These are phyloP conservation scores for Calonectria honghensis DNA, from an alignment of 2,329 filamentous ascomycete genomes.

Conservation along the genomic window DNA sequence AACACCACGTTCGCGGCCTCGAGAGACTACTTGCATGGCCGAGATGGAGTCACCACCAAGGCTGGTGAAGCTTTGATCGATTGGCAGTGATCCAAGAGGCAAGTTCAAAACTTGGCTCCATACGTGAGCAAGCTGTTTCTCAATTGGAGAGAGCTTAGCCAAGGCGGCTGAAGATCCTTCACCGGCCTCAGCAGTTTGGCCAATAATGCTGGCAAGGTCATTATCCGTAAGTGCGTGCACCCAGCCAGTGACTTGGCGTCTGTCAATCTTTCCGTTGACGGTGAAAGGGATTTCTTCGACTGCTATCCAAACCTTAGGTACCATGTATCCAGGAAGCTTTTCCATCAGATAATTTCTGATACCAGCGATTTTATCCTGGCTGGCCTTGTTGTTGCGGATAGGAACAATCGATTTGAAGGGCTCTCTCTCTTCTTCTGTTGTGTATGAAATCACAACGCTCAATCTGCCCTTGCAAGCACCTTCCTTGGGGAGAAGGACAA, in stretches of 20 bases:
- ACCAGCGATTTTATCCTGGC: slow-evolving; percentile 35
- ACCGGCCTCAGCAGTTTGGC: neutral
- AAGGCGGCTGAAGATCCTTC: slow-evolving; percentile 2
- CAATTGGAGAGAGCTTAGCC: slow-evolving; percentile 8
- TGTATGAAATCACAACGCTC: slow-evolving; percentile 29
- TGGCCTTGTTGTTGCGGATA: slow-evolving; percentile 24
- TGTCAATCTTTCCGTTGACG: slow-evolving; percentile 31
- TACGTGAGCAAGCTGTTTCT: slow-evolving; percentile 55
- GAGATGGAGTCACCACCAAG: slow-evolving; percentile 69
- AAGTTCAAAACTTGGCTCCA: slow-evolving; percentile 62
- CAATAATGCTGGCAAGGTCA: slow-evolving; percentile 7
- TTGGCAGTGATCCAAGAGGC: slow-evolving; percentile 58
- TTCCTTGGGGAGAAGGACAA: slow-evolving; percentile 28
- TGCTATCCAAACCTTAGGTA: slow-evolving; percentile 38
- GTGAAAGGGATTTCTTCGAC: slow-evolving; percentile 23
- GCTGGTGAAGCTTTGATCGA: slow-evolving; percentile 69
- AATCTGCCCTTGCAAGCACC: slow-evolving; percentile 39
- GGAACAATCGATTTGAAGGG: neutral
- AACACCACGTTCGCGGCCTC: slow-evolving; percentile 28
- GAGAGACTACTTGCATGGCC: slow-evolving; percentile 58
- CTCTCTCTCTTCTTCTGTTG: neutral
- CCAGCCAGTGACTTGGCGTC: slow-evolving; percentile 18
- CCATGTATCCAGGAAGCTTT: slow-evolving; percentile 36
- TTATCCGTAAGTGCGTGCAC: slow-evolving; percentile 12
- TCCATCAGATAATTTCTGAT: slow-evolving; percentile 24